Conservation (phyloP, 169 alveolate genomes). For the Plasmodium knowlesi region DNA sequence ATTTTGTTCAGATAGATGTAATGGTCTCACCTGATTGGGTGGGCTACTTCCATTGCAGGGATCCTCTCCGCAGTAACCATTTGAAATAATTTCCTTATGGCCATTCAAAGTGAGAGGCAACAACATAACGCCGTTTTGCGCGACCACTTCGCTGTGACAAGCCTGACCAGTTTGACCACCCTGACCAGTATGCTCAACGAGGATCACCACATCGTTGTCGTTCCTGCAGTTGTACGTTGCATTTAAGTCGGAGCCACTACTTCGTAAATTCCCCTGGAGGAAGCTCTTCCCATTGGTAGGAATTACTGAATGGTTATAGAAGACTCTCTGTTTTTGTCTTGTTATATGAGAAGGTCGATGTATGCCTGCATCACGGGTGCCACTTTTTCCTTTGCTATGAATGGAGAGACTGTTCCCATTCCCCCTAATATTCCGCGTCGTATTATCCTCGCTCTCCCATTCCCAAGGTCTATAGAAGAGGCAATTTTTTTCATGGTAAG, state of each 20-base stretch:
- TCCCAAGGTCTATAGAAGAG: not conserved
- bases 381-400: too few species aligned
- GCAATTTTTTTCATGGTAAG: constrained; percentile 15
- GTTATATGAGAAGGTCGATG: too few species aligned
- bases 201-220: not conserved
- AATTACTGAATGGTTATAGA: not conserved
- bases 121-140: not conserved
- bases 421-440: too few species aligned
- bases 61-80: too few species aligned
- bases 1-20: too few species aligned
- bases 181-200: too few species aligned
- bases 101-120: not conserved
- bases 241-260: not conserved
- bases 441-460: not conserved
- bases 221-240: not conserved
- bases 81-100: not conserved
- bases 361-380: too few species aligned
- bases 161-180: not conserved
- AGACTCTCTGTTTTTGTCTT: too few species aligned
- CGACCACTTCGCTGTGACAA: not conserved
- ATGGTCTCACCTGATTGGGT: too few species aligned
- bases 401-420: too few species aligned
- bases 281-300: not conserved
- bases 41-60: too few species aligned
- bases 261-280: not conserved